These are phyloP conservation scores for Lipomyces orientalis DNA, from an alignment of 805 yeast genomes.

Conservation along the genomic window DNA sequence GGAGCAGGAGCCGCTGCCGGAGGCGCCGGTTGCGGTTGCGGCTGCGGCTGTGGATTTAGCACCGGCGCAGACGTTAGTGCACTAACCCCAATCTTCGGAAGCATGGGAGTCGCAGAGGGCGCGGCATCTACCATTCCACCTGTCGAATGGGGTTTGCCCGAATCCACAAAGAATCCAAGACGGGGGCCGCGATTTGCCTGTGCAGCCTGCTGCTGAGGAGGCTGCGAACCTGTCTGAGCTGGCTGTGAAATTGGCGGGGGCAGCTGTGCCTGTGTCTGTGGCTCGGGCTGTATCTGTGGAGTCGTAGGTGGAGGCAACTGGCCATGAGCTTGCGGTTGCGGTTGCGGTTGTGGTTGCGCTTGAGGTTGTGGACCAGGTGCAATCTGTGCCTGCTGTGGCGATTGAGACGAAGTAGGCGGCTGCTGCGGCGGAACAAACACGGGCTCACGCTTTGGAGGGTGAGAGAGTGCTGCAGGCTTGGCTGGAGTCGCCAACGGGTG, in stretches of 20 bases:
- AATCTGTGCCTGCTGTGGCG: not conserved
- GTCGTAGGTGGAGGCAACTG: not conserved
- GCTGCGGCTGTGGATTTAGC: not conserved
- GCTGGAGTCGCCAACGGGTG: slow-evolving; percentile 3
- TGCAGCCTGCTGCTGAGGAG: slow-evolving; percentile 8
- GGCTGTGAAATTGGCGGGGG: not conserved
- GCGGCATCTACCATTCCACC: not conserved
- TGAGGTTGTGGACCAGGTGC: not conserved
- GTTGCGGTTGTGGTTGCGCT: not conserved
- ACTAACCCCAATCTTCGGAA: not conserved
- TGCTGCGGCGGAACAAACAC: slow-evolving; percentile 2
- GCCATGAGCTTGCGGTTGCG: not conserved
- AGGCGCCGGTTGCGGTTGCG: slow-evolving; percentile 8
- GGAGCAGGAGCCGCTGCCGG: slow-evolving; percentile 6
- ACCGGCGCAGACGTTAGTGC: slow-evolving; percentile 10
- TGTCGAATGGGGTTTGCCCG: slow-evolving; percentile 6
- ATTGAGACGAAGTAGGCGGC: not conserved
- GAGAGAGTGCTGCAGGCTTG: slow-evolving; percentile 1
- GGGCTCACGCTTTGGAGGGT: not conserved
- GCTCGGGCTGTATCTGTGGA: not conserved
- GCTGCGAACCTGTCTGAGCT: not conserved
- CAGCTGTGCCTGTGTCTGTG: not conserved
- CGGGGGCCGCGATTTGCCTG: slow-evolving; percentile 15
- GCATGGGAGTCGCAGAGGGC: not conserved
- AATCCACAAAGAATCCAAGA: slow-evolving; percentile 21